Conservation (phyloP, 352 stramenopile genomes). For the Phytophthora pseudosyringae region DNA sequence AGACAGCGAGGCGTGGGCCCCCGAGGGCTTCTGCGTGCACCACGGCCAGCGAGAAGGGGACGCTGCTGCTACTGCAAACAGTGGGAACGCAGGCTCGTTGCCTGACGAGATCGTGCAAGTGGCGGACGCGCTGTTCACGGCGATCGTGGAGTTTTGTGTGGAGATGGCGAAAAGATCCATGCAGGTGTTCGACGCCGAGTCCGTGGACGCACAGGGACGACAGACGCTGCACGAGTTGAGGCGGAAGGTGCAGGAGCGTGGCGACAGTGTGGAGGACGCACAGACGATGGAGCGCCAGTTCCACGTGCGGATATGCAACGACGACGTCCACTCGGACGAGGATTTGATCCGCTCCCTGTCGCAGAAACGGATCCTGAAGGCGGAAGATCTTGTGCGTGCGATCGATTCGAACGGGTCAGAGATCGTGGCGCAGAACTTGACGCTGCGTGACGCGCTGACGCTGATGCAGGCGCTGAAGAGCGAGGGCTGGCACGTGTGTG, state of each 20-base stretch:
- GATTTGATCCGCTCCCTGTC: constrained; percentile 95
- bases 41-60: constrained; percentile 73
- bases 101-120: constrained; percentile 55
- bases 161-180: constrained; percentile 81
- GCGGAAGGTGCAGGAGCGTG: constrained; percentile 22
- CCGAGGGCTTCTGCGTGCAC: constrained; percentile 93
- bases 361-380: constrained; percentile 67
- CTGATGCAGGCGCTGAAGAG: constrained; percentile 83
- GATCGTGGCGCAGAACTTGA: constrained; percentile 63
- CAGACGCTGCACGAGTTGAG: constrained; percentile 44
- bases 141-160: constrained; percentile 72
- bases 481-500: constrained; percentile 86
- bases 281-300: constrained; percentile 65
- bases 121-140: constrained; percentile 70
- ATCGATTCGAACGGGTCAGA: constrained; percentile 84
- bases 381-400: constrained; percentile 64
- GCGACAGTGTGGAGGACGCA: constrained; percentile 20
- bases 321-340: constrained; percentile 98
- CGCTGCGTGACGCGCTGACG: constrained; percentile 61
- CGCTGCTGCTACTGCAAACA: constrained; percentile 16
- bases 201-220: constrained; percentile 54
- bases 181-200: constrained; percentile 69
- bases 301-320: constrained; percentile 96
- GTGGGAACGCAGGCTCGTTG: constrained; percentile 31
- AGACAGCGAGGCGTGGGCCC: constrained; percentile 97